A percentile compares a stretch with the other conserved stretches of the same genome.
Conservation (phyloP, 2,329 filamentous ascomycete species). For the Nemania abortiva region DNA sequence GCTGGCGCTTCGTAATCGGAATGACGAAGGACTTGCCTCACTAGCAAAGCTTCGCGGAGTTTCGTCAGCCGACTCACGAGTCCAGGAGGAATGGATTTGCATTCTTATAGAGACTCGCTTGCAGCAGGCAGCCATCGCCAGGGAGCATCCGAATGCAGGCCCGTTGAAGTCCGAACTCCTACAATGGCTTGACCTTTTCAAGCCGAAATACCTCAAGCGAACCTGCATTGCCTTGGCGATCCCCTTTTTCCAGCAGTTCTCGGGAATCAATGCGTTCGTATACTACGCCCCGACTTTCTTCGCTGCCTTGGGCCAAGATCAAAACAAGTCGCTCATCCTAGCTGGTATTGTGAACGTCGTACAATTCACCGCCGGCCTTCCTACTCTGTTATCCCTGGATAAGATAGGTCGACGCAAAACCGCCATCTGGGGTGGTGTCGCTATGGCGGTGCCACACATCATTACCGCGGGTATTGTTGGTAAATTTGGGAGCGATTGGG, state of each 20-base stretch:
- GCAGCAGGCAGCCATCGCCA: conserved; percentile 58
- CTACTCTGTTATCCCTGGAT: not conserved
- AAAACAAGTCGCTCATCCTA: conserved; percentile 45
- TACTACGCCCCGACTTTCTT: conserved; percentile 58
- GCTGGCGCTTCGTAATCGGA: conserved; percentile 59
- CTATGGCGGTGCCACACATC: conserved; percentile 3
- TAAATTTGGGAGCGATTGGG: not conserved
- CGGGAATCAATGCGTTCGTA: conserved; percentile 59
- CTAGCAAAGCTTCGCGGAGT: conserved; percentile 63
- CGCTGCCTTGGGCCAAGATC: conserved; percentile 58
- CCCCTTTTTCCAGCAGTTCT: conserved; percentile 69
- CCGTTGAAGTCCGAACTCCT: conserved; percentile 61
- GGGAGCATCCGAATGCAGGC: conserved; percentile 52
- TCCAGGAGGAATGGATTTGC: conserved; percentile 53
- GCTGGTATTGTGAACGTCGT: conserved; percentile 6
- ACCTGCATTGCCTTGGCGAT: conserved; percentile 61
- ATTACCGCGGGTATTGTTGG: conserved; percentile 1
- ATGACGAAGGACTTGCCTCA: conserved; percentile 61
- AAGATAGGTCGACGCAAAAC: not conserved
- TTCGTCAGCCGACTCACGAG: conserved; percentile 60
- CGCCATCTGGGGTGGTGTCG: not conserved
- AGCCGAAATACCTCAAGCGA: conserved; percentile 60
- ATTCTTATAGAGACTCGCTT: conserved; percentile 66
- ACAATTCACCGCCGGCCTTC: not conserved
- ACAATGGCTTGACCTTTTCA: conserved; percentile 64